Evolutionary conservation across 306 rosid genomes (phyloP).

Genomic region (Gynostemma pentaphyllum): DNA sequence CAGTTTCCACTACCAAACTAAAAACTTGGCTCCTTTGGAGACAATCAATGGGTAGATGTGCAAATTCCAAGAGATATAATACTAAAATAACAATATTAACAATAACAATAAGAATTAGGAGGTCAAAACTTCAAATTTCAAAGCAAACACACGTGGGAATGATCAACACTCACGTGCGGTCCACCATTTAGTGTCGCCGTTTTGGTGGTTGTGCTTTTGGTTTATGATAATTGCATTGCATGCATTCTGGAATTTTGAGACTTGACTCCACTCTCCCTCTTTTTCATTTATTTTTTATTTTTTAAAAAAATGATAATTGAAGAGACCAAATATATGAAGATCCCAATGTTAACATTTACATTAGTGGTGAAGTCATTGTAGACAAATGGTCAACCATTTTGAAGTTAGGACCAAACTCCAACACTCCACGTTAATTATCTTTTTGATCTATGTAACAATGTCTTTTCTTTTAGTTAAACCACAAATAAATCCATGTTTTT

Average conservation of each 20-base stretch:
- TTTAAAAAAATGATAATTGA: not conserved
- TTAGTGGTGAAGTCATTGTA: slow-evolving; percentile 12
- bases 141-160: slow-evolving; percentile 7
- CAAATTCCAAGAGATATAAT: slow-evolving; percentile 1
- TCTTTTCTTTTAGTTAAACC: too few relatives aligned
- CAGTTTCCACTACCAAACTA: too few relatives aligned
- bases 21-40: too few relatives aligned
- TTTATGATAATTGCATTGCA: too few relatives aligned
- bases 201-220: slow-evolving; percentile 44
- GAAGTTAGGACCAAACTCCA: slow-evolving; percentile 19
- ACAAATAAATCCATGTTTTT: too few relatives aligned
- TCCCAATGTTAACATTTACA: not conserved
- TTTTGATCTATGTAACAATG: too few relatives aligned
- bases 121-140: not conserved
- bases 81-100: not conserved
- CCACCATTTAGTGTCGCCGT: slow-evolving; percentile 35
- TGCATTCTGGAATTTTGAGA: not conserved
- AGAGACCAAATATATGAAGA: slow-evolving; percentile 1
- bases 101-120: not conserved
- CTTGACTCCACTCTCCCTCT: slow-evolving; percentile 1
- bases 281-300: not conserved
- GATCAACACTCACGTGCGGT: slow-evolving; percentile 33
- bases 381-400: slow-evolving; percentile 33
- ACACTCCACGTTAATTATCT: too few relatives aligned
- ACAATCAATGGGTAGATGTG: not conserved